Percentiles rank a stretch among this genome's conserved stretches.
phyloP scores from a whole-genome alignment of 2,329 filamentous ascomycete genomes.

The Daldinia eschscholtzii region DNA sequence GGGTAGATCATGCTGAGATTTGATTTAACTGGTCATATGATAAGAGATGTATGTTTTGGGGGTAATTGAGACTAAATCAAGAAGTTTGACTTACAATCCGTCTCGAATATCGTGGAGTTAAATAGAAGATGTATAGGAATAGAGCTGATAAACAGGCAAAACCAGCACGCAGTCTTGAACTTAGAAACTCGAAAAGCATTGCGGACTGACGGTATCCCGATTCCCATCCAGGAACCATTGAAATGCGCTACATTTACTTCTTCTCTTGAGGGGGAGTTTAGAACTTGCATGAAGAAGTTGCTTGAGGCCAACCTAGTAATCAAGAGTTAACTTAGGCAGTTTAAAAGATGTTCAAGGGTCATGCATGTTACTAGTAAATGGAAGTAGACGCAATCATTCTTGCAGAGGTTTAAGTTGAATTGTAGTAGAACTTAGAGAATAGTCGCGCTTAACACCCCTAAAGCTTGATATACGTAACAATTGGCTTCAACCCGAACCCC shows the following conservation, averaged over 20 bases:
- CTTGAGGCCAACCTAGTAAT: slow-evolving; percentile 55
- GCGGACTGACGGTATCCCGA: slow-evolving; percentile 58
- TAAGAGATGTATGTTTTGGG: not conserved
- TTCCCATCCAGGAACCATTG: slow-evolving; percentile 57
- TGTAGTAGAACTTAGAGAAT: not conserved
- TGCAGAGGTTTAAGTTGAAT: not conserved
- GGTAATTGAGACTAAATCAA: not conserved
- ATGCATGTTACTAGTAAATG: not conserved
- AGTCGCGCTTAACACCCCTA: not conserved
- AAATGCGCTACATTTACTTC: slow-evolving; percentile 62
- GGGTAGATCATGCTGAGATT: not conserved
- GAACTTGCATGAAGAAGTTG: slow-evolving; percentile 64
- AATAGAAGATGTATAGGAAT: slow-evolving; percentile 45
- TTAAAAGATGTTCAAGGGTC: not conserved
- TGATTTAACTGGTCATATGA: not conserved
- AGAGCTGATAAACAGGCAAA: slow-evolving; percentile 39
- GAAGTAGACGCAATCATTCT: too few relatives aligned
- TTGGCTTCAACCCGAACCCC: not conserved
- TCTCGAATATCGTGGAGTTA: slow-evolving; percentile 42
- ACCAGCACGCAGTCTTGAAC: slow-evolving; percentile 42
- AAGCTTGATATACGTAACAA: not conserved
- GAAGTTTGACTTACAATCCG: slow-evolving; percentile 26
- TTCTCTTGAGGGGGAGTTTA: slow-evolving; percentile 61
- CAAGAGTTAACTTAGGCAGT: not conserved
- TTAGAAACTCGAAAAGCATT: slow-evolving; percentile 51